Conservation (phyloP, 2,329 filamentous ascomycete genomes). For the Aspergillus fumigatus region DNA sequence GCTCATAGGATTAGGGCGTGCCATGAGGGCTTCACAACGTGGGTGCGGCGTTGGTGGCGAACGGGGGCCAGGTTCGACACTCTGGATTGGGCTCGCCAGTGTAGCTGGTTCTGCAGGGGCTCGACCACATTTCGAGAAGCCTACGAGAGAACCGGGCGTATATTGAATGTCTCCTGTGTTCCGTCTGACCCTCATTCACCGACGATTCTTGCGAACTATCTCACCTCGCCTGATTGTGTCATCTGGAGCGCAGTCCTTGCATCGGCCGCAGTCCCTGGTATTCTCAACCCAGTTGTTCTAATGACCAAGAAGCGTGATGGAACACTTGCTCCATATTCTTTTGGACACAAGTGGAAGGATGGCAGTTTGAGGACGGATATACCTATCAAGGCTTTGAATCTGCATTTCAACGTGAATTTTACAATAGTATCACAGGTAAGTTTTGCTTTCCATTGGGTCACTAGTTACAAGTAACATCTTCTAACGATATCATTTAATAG, state of each 20-base stretch:
- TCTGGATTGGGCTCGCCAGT: constrained; percentile 80
- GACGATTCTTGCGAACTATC: constrained; percentile 88
- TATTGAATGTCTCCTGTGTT: constrained; percentile 93
- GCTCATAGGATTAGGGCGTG: constrained; percentile 81
- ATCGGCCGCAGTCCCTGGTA: constrained; percentile 91
- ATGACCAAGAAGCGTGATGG: constrained; percentile 81
- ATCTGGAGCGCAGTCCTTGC: constrained; percentile 97
- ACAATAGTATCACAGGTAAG: constrained; percentile 67
- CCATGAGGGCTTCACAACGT: constrained; percentile 68
- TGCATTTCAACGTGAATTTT: constrained; percentile 98
- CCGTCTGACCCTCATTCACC: constrained; percentile 92
- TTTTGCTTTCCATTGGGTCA: not conserved
- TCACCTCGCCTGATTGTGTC: constrained; percentile 92
- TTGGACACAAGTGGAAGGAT: constrained; percentile 99
- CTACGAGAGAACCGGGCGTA: constrained; percentile 86
- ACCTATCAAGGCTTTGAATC: constrained; percentile 85
- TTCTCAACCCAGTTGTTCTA: constrained; percentile 89
- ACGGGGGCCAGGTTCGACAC: constrained; percentile 94
- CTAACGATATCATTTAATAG: constrained; percentile 45
- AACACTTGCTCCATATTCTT: constrained; percentile 80
- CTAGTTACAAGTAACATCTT: not conserved
- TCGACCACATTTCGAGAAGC: constrained; percentile 94
- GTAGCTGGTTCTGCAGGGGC: constrained; percentile 84
- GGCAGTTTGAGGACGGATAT: constrained; percentile 92
- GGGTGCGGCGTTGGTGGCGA: constrained; percentile 80